Percentiles rank a stretch among this genome's conserved stretches.
Evolutionary conservation across 257 asterid species (phyloP).

Genomic region (Solanum etuberosum): DNA sequence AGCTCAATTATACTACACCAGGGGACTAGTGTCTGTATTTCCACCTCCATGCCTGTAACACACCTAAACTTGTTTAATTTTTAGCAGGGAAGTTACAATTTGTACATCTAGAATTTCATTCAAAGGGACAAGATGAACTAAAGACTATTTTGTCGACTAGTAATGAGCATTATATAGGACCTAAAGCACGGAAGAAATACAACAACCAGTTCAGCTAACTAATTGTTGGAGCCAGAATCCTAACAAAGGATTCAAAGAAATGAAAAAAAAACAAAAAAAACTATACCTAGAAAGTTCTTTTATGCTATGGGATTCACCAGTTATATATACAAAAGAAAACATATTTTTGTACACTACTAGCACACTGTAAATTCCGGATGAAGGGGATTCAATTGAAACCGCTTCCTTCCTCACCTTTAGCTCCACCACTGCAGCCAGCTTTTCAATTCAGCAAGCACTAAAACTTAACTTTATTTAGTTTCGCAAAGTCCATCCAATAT

Average conservation of each 20-base stretch:
- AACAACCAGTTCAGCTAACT: background rate
- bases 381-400: background rate
- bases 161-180: background rate
- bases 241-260: background rate
- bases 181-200: background rate
- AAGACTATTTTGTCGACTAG: background rate
- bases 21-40: background rate
- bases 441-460: background rate
- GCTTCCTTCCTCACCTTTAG: background rate
- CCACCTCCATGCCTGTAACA: background rate
- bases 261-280: background rate
- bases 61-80: background rate
- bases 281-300: background rate
- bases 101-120: background rate
- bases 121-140: background rate
- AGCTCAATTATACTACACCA: background rate
- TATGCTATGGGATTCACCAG: background rate
- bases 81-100: background rate
- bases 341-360: background rate
- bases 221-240: background rate
- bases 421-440: background rate
- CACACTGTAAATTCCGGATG: background rate
- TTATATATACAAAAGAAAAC: background rate
- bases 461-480: background rate
- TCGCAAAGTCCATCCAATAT: background rate